These are phyloP conservation scores for Suillus ampliporus DNA, from an alignment of 768 basidiomycete genomes.

Conservation along the genomic window DNA sequence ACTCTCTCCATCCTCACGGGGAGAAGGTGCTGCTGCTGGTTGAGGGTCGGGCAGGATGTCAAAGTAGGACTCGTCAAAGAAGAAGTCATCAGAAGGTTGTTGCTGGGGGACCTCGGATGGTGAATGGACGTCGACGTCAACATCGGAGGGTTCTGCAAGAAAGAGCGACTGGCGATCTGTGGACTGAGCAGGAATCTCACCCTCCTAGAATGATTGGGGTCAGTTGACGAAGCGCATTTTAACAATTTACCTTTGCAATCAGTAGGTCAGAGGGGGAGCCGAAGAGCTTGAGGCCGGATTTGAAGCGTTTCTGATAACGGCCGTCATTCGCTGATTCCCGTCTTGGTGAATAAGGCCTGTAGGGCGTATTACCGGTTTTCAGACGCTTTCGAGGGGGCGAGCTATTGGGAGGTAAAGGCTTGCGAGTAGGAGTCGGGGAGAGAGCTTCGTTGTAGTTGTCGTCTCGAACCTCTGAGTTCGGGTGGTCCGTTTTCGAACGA, in stretches of 20 bases:
- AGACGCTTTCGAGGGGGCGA: slow-evolving; percentile 8
- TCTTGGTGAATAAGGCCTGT: slow-evolving; percentile 2
- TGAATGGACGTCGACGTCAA: slow-evolving; percentile 16
- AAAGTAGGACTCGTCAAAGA: slow-evolving; percentile 39
- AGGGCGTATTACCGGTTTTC: background rate
- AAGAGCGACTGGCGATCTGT: slow-evolving; percentile 21
- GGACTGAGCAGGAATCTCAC: background rate
- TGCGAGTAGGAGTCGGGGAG: background rate
- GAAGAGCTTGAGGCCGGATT: background rate
- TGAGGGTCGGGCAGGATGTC: slow-evolving; percentile 31
- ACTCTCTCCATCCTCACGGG: background rate
- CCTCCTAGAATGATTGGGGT: slow-evolving; percentile 1
- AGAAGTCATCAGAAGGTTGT: slow-evolving; percentile 31
- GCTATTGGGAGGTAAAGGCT: background rate
- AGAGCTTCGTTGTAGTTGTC: slow-evolving; percentile 4
- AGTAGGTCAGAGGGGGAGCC: slow-evolving; percentile 4
- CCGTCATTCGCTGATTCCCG: slow-evolving; percentile 10
- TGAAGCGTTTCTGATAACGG: slow-evolving; percentile 27
- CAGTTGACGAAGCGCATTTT: background rate
- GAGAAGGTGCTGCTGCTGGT: background rate
- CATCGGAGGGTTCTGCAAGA: slow-evolving; percentile 16
- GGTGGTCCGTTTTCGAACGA: slow-evolving; percentile 44
- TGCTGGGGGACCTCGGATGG: background rate
- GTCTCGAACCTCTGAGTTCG: slow-evolving; percentile 47
- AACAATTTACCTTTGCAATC: slow-evolving; percentile 10